phyloP scores from a whole-genome alignment of 73 alveolate species.

The Symbiodinium natans region DNA sequence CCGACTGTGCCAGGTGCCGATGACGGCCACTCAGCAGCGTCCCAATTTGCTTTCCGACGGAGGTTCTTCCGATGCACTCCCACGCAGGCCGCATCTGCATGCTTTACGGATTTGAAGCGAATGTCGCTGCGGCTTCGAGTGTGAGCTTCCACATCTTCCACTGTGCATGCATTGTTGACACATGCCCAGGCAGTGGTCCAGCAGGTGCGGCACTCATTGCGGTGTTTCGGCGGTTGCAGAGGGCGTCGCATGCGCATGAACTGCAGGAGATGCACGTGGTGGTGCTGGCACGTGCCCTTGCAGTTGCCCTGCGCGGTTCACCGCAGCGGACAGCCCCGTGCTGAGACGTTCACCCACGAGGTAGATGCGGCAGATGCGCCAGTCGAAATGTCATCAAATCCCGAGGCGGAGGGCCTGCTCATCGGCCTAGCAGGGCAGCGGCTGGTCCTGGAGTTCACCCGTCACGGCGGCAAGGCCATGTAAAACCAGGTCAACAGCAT shows the following conservation, averaged over 20 bases:
- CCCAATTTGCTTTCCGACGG: neutral
- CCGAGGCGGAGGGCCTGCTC: slow-evolving; percentile 5
- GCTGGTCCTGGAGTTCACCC: slow-evolving; percentile 5
- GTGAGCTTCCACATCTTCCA: too few species aligned
- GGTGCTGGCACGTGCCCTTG: neutral
- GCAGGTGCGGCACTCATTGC: neutral
- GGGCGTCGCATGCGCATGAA: too few species aligned
- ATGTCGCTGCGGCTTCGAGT: too few species aligned
- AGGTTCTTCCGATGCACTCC: neutral
- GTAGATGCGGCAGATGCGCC: too few species aligned
- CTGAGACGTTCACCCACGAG: too few species aligned
- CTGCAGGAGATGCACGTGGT: neutral
- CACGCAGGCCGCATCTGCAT: neutral
- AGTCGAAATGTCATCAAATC: too few species aligned
- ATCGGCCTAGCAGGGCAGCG: neutral
- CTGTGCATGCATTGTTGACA: too few species aligned
- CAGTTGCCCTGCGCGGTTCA: neutral
- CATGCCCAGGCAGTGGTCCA: neutral
- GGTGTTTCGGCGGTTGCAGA: neutral
- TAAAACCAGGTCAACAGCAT: too few species aligned
- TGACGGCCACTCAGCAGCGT: slow-evolving; percentile 8
- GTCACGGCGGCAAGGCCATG: neutral
- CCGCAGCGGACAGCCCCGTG: neutral
- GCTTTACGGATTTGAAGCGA: too few species aligned
- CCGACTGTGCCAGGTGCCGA: neutral